These are phyloP conservation scores for Ceratocystiopsis brevicomis DNA, from an alignment of 2,329 filamentous ascomycete species.

Conservation along the genomic window DNA sequence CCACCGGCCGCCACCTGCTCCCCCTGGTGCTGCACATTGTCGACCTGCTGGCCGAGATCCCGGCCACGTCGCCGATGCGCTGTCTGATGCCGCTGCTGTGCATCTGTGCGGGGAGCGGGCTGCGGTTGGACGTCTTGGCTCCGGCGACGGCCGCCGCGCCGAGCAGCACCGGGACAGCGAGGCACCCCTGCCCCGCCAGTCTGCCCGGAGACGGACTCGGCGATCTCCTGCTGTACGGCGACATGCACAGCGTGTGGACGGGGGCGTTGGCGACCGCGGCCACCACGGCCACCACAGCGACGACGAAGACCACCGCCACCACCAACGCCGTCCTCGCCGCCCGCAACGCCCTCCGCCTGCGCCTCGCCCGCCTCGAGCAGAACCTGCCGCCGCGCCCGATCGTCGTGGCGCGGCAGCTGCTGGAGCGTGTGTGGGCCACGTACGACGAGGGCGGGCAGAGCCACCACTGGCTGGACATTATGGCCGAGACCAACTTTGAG, in stretches of 20 bases:
- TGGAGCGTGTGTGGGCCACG: conserved; percentile 20
- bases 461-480: conserved; percentile 9
- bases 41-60: conserved; percentile 7
- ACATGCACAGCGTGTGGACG: conserved; percentile 11
- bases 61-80: conserved; percentile 10
- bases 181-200: conserved; percentile 11
- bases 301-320: no score
- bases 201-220: conserved; percentile 11
- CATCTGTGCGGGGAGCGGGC: conserved; percentile 9
- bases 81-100: conserved; percentile 11
- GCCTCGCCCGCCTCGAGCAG: conserved; percentile 19
- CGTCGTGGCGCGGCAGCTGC: conserved; percentile 18
- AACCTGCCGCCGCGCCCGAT: conserved; percentile 21
- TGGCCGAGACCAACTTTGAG: conserved; percentile 5
- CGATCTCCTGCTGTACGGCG: conserved; percentile 12
- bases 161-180: no score
- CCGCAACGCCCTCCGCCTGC: conserved; percentile 17
- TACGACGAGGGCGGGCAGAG: conserved; percentile 18
- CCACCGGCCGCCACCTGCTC: conserved; percentile 3
- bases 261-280: conserved; percentile 5
- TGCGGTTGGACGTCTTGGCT: conserved; percentile 1
- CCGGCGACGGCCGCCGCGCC: background rate
- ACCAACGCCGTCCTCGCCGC: conserved; percentile 7
- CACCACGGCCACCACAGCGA: background rate
- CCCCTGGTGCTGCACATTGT: conserved; percentile 7